These are phyloP conservation scores for Powellomyces hirtus DNA, from an alignment of 192 early-diverging fungal genomes.

Conservation along the genomic window DNA sequence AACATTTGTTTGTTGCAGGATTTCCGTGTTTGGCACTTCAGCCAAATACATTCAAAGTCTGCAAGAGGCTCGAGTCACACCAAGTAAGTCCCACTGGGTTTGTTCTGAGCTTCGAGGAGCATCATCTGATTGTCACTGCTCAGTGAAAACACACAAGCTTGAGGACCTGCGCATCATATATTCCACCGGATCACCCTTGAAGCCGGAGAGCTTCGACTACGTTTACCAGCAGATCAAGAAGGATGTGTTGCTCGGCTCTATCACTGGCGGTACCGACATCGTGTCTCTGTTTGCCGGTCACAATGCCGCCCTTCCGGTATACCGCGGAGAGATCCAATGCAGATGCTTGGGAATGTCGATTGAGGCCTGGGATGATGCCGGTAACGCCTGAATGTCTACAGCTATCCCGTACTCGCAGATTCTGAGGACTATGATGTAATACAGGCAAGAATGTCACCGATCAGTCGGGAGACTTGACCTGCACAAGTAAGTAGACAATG, in stretches of 20 bases:
- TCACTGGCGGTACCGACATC: constrained; percentile 97
- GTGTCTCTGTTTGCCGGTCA: constrained; percentile 93
- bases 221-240: constrained; percentile 82
- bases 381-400: constrained; percentile 21
- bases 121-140: background rate
- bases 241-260: constrained; percentile 85
- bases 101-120: background rate
- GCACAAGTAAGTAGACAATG: constrained; percentile 51
- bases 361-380: constrained; percentile 79
- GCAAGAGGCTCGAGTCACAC: constrained; percentile 69
- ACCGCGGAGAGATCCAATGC: constrained; percentile 93
- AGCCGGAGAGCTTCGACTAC: constrained; percentile 90
- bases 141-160: constrained; percentile 51
- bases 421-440: constrained; percentile 21
- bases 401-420: background rate
- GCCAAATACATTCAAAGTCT: constrained; percentile 94
- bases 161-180: constrained; percentile 72
- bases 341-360: constrained; percentile 91
- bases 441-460: constrained; percentile 62
- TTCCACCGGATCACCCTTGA: constrained; percentile 92
- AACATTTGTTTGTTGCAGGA: constrained; percentile 35
- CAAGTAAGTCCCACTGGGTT: constrained; percentile 41
- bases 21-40: constrained; percentile 90
- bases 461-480: constrained; percentile 86
- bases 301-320: constrained; percentile 84